Conservation (phyloP, 495 filamentous ascomycete genomes). For the Sphaerosporella brunnea region DNA sequence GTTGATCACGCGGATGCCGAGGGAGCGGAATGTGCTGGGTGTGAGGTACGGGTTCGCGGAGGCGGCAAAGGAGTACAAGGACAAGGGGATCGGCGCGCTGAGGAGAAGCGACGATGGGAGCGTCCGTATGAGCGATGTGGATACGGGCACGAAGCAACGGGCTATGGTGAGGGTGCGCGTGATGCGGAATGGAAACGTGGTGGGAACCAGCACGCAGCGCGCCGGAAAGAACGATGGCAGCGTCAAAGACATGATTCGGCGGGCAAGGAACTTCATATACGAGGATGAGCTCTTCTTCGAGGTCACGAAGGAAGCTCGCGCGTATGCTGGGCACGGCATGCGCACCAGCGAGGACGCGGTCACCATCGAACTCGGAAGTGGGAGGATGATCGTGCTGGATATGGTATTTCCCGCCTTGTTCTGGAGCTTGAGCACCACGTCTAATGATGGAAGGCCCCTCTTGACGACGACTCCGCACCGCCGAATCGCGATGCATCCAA, state of each 20-base stretch:
- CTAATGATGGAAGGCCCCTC: constrained; percentile 15
- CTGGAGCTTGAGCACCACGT: not conserved
- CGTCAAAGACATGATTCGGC: constrained; percentile 49
- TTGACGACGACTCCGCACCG: constrained; percentile 30
- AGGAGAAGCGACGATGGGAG: constrained; percentile 55
- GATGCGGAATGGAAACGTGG: constrained; percentile 29
- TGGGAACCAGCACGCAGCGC: constrained; percentile 31
- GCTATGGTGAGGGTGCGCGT: constrained; percentile 46
- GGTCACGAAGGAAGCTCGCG: constrained; percentile 60
- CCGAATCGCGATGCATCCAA: constrained; percentile 4
- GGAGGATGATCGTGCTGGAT: constrained; percentile 44
- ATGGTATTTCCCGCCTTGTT: constrained; percentile 33
- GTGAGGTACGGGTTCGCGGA: constrained; percentile 83
- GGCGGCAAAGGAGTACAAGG: constrained; percentile 54
- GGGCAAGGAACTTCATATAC: constrained; percentile 73
- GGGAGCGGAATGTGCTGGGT: constrained; percentile 54
- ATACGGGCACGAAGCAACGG: constrained; percentile 29
- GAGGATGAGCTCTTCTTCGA: constrained; percentile 92
- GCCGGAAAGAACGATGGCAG: constrained; percentile 26
- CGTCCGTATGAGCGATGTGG: constrained; percentile 53
- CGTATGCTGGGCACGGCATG: constrained; percentile 47
- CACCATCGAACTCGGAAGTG: constrained; percentile 36
- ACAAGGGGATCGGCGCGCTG: constrained; percentile 60
- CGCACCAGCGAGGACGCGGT: constrained; percentile 40
- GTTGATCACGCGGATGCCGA: constrained; percentile 56